phyloP scores from a whole-genome alignment of 768 basidiomycete genomes.

The Gymnopilus dilepis region DNA sequence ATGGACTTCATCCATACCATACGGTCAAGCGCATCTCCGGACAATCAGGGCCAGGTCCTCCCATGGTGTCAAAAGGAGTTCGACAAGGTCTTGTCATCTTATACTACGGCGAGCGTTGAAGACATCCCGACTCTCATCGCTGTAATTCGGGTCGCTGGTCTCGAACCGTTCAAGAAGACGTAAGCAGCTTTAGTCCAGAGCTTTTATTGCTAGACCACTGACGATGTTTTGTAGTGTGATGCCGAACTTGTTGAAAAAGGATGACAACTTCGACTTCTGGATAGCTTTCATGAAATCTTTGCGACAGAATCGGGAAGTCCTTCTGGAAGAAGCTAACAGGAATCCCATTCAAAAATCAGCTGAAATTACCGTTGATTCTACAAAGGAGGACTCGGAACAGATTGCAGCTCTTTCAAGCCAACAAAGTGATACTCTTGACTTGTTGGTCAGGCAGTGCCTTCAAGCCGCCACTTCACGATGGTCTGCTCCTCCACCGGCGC shows the following conservation, averaged over 20 bases:
- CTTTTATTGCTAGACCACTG: constrained; percentile 12
- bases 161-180: constrained; percentile 25
- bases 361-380: background rate
- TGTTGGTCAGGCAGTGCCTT: constrained; percentile 24
- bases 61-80: constrained; percentile 30
- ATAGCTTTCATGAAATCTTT: constrained; percentile 31
- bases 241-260: constrained; percentile 27
- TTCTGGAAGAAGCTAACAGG: constrained; percentile 17
- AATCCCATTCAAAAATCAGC: background rate
- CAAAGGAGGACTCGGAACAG: no score
- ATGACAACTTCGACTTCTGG: constrained; percentile 28
- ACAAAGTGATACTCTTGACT: constrained; percentile 1
- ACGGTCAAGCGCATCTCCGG: constrained; percentile 16
- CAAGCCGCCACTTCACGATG: constrained; percentile 25
- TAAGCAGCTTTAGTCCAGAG: constrained; percentile 16
- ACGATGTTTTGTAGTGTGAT: constrained; percentile 25
- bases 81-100: constrained; percentile 24
- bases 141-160: constrained; percentile 23
- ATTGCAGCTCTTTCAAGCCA: background rate
- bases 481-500: constrained; percentile 14
- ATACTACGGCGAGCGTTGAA: constrained; percentile 18
- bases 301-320: constrained; percentile 17
- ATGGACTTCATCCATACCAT: constrained; percentile 28
- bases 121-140: constrained; percentile 33
- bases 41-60: constrained; percentile 16